Evolutionary conservation across 768 basidiomycete genomes (phyloP).

Genomic region (Mrakia gelida): DNA sequence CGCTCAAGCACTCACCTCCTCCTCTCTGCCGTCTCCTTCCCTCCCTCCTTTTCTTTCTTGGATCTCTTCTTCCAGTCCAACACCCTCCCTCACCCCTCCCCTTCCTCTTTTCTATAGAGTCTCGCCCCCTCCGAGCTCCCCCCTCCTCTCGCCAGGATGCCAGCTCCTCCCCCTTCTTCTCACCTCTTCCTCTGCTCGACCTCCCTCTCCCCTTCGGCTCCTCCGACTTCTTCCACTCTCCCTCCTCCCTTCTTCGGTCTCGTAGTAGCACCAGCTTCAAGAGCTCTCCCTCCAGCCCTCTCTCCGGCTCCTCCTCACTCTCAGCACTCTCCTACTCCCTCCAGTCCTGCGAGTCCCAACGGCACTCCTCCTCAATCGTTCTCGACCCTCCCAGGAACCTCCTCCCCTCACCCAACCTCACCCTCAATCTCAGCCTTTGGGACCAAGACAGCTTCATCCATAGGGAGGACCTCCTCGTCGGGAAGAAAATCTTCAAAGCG

Average conservation of each 20-base stretch:
- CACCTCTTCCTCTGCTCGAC: not conserved
- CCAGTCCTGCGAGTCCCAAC: not conserved
- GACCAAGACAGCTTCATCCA: too few species aligned
- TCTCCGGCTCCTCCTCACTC: not conserved
- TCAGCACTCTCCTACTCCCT: not conserved
- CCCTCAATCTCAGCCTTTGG: not conserved
- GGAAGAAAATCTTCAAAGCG: not conserved
- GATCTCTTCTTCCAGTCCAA: constrained; percentile 33
- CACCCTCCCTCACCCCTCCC: too few species aligned
- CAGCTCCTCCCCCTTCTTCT: constrained; percentile 33
- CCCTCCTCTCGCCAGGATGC: too few species aligned
- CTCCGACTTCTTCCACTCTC: constrained; percentile 9
- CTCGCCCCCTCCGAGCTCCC: too few species aligned
- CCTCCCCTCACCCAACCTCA: not conserved
- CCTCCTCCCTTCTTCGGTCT: constrained; percentile 39
- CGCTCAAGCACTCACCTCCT: too few species aligned
- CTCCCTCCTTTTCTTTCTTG: not conserved
- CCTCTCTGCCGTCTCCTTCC: constrained; percentile 28
- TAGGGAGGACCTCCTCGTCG: not conserved
- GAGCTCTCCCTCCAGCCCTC: not conserved
- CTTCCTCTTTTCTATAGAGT: too few species aligned
- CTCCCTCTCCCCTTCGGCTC: not conserved
- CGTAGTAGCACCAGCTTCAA: not conserved
- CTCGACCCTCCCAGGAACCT: not conserved
- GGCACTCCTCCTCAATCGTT: not conserved